phyloP scores from a whole-genome alignment of 2,329 filamentous ascomycete species.

The Bipolaris victoriae region DNA sequence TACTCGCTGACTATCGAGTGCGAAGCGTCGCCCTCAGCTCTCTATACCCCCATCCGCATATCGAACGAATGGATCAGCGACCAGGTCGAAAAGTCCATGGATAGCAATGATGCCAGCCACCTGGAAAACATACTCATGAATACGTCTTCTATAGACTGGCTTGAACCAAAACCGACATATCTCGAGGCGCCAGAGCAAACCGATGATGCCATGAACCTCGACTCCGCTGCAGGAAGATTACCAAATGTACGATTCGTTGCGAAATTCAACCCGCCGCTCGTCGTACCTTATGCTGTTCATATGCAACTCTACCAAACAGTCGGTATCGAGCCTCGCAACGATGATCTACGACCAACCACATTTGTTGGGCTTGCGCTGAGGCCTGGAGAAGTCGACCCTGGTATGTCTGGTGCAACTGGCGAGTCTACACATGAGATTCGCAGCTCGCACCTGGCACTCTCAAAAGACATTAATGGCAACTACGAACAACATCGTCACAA shows the following conservation, averaged over 20 bases:
- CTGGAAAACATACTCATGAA: constrained; percentile 52
- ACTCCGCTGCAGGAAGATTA: constrained; percentile 62
- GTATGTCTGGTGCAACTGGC: constrained; percentile 53
- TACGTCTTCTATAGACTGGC: constrained; percentile 67
- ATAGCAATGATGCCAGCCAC: constrained; percentile 44
- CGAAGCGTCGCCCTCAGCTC: constrained; percentile 53
- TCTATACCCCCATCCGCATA: constrained; percentile 68
- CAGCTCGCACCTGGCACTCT: constrained; percentile 51
- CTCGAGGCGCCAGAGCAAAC: constrained; percentile 35
- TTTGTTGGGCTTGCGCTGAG: constrained; percentile 59
- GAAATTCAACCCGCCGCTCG: constrained; percentile 74
- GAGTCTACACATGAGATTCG: constrained; percentile 58
- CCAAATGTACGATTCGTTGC: constrained; percentile 78
- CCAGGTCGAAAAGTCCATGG: constrained; percentile 63
- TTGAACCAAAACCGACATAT: constrained; percentile 71
- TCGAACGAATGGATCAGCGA: constrained; percentile 77
- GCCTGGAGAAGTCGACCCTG: constrained; percentile 57
- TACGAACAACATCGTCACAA: constrained; percentile 47
- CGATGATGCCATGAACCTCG: constrained; percentile 60
- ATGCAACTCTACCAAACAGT: constrained; percentile 66
- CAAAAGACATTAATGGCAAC: constrained; percentile 34
- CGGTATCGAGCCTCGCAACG: constrained; percentile 60
- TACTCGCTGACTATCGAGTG: constrained; percentile 75
- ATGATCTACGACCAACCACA: constrained; percentile 57
- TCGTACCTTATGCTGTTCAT: constrained; percentile 70